A percentile compares a stretch with the other conserved stretches of the same genome.
Evolutionary conservation across 495 filamentous ascomycete species (phyloP).

Genomic region (Aspergillus baeticus): DNA sequence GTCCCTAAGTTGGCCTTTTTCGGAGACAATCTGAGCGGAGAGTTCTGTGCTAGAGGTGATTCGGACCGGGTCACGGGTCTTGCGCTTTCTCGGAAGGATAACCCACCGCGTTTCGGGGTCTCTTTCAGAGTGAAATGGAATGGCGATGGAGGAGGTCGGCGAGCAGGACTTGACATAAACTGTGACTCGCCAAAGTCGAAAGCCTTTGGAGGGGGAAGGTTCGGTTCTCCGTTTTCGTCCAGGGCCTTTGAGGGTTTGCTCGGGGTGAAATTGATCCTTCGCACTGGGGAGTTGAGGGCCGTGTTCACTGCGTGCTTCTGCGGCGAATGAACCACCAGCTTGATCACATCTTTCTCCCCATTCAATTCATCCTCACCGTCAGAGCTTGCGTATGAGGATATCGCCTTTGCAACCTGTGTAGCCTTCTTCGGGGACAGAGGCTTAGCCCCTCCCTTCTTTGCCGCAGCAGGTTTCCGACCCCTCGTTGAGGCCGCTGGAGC

Average conservation of each 20-base stretch:
- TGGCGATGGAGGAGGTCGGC: conserved; percentile 48
- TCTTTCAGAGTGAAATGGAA: conserved; percentile 46
- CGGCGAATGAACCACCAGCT: conserved; percentile 40
- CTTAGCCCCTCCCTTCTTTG: conserved; percentile 31
- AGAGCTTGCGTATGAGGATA: conserved; percentile 40
- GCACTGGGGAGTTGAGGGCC: conserved; percentile 40
- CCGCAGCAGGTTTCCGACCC: conserved; percentile 38
- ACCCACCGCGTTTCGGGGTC: conserved; percentile 28
- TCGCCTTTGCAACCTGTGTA: conserved; percentile 49
- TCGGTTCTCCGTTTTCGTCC: conserved; percentile 41
- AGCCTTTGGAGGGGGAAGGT: conserved; percentile 27
- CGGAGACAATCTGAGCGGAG: conserved; percentile 30
- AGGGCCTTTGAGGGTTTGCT: conserved; percentile 25
- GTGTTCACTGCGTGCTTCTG: conserved; percentile 29
- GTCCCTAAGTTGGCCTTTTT: conserved; percentile 28
- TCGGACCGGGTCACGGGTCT: conserved; percentile 25
- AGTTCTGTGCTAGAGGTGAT: conserved; percentile 25
- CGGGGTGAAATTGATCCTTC: conserved; percentile 40
- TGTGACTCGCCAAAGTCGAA: conserved; percentile 37
- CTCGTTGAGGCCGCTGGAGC: conserved; percentile 26
- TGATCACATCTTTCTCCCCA: conserved; percentile 39
- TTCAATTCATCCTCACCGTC: conserved; percentile 52
- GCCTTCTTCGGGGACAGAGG: conserved; percentile 59
- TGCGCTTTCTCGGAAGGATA: conserved; percentile 23
- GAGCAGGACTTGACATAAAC: conserved; percentile 50